Evolutionary conservation across 768 basidiomycete species (phyloP), one percentile per base, ranked within the genome.

Genomic region (Lyophyllum decastes): DNA sequence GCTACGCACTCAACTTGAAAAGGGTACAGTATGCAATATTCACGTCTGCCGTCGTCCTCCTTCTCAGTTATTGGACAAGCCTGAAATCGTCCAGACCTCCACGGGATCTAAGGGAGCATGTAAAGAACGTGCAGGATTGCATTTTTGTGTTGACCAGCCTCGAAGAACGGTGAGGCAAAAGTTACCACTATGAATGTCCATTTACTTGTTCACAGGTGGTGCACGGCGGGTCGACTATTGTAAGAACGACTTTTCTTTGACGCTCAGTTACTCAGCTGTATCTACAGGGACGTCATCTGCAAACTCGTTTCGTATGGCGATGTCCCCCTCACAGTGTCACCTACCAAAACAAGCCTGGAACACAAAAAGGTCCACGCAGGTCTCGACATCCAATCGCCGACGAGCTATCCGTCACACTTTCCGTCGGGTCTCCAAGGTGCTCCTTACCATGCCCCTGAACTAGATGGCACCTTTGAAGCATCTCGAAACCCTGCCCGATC

Each of bases 1-100:
- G 27, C 16, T 11, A 38, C 38, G 26, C 10, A 4, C 30, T 30
- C 30, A 58, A 54, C 46, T 56, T 55, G 62, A n/a, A 57, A 54
- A n/a, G 11, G 26, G 54, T 60, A 51, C 58, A 76, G 76, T 70
- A 68, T 35, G 66, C 70, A 1, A 68, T 72, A 0, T 78, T 78
- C 55, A 72, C 73, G 3, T 70, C 78, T 26, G 78, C 72, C 8
- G 74, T 88, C 26, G 78, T 90, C 3, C 75, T 90, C 8, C 72
- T 90, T 38, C 72, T 90, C 61, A 85, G 83, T 53, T 82, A 87
- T n/a, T 90, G 83, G 88, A 84, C 78, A 54, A 82, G 78, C 40
- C 79, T 76, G 59, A 74, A 77, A 60, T 27, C 56, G 57, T 74
- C 74, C 33, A 78, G 82, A 7, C 61, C 72, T 26, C 66, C 72